Evolutionary conservation across 169 alveolate genomes (phyloP), one percentile per base, ranked within the genome.

Genomic region (Babesia ovis): DNA sequence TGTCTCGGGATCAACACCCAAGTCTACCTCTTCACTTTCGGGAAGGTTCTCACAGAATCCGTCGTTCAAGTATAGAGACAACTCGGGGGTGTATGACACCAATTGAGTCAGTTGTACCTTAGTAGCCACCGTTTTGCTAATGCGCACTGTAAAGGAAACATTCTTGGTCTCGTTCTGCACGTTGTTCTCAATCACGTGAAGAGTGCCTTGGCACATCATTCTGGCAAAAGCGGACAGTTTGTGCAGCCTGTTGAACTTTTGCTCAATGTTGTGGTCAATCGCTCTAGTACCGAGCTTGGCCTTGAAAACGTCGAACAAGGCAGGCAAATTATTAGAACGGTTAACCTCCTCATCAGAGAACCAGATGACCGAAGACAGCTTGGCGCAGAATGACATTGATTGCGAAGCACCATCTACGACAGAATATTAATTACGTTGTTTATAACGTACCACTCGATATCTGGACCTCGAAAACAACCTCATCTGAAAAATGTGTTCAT

Each of bases 391-490:
- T 1, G 77, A 45, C 48, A 59, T 37, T 9, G 35, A 25, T 11
- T 43, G n/a, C 9, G 29, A 14, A 5, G 42, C 48, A 29, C 22
- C 50, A 35, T 62, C 72, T 51, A 23, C 87, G 16, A 51, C 42
- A 43, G n/a, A 25, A 72, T 48, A 48, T 23, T 8, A 18, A 9
- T n/a, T 9, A 0, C 6, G 20, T 67, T 6, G 29, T 14, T 20
- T 34, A 6, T 16, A n/a, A 72, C 83, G 0, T 41, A 72, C 83
- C 23, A 3, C 64, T 72, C 35, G 58, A 18, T 0, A 72, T 72
- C 39, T 80, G n/a, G 23, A 60, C 83, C 22, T 72, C 68, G 74
- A 72, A 39, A 18, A 53, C 59, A 25, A 60, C 66, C 68, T 72
- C 58, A 43, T 27, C 83, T 72, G 73, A 35, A 27, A 5, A 59